These are phyloP conservation scores for Fusarium camptoceras DNA, from an alignment of 2,329 filamentous ascomycete genomes.

Conservation along the genomic window DNA sequence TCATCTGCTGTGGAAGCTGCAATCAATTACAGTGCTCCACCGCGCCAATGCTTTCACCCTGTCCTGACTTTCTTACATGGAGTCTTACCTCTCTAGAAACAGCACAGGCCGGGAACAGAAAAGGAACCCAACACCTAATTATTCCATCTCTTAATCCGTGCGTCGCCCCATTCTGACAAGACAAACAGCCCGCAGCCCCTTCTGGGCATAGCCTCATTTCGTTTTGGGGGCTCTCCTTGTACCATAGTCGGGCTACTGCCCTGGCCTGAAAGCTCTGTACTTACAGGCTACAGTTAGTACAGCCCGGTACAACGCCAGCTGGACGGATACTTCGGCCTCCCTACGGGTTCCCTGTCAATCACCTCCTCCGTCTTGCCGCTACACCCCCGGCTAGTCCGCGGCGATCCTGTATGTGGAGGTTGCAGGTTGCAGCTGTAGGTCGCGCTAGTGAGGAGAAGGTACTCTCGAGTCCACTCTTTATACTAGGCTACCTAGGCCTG, in stretches of 20 bases:
- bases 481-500: constrained; percentile 17
- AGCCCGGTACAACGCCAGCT: constrained; percentile 15
- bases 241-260: no score
- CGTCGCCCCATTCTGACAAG: constrained; percentile 33
- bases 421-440: constrained; percentile 29
- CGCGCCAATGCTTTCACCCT: constrained; percentile 15
- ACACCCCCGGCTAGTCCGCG: constrained; percentile 42
- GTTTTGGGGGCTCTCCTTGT: background rate
- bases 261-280: background rate
- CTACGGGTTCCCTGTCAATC: constrained; percentile 39
- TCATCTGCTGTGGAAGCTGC: constrained; percentile 19
- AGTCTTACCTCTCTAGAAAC: background rate
- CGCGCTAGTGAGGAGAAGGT: constrained; percentile 38
- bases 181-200: constrained; percentile 15
- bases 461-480: constrained; percentile 27
- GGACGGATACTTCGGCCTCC: constrained; percentile 38
- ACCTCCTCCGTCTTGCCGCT: constrained; percentile 33
- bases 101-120: background rate
- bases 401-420: constrained; percentile 45
- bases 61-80: background rate
- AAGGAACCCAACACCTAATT: constrained; percentile 6
- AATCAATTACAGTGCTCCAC: constrained; percentile 20
- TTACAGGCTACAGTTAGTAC: constrained; percentile 1
- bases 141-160: constrained; percentile 21
- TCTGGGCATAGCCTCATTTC: constrained; percentile 36